These are phyloP conservation scores for Trichophyton verrucosum DNA, from an alignment of 2,329 filamentous ascomycete genomes.

Conservation along the genomic window DNA sequence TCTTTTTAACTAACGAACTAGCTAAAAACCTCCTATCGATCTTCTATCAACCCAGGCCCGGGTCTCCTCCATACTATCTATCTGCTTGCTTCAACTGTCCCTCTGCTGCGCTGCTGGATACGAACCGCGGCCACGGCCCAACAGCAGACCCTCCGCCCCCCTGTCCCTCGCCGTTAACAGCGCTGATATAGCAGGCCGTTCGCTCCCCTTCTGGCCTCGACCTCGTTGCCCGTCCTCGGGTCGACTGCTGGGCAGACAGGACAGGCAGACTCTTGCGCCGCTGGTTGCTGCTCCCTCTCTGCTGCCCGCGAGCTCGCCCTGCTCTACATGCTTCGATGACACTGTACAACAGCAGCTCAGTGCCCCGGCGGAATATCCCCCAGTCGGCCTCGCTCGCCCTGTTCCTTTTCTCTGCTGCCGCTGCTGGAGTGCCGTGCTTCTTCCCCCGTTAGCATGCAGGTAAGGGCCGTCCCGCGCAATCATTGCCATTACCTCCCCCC, in stretches of 20 bases:
- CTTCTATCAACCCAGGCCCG: too few species aligned
- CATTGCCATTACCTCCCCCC: neutral
- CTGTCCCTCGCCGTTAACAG: neutral
- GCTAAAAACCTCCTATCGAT: too few species aligned
- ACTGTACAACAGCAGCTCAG: constrained; percentile 18
- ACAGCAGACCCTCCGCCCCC: neutral
- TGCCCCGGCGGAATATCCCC: constrained; percentile 26
- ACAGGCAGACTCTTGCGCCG: neutral
- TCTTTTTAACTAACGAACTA: too few species aligned
- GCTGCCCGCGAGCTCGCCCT: constrained; percentile 5
- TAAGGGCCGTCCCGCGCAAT: neutral
- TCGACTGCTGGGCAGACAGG: neutral
- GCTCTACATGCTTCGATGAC: constrained; percentile 30
- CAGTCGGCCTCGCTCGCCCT: constrained; percentile 14
- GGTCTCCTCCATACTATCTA: too few species aligned
- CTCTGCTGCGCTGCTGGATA: too few species aligned
- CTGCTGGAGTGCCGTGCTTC: constrained; percentile 16
- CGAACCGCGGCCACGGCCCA: too few species aligned
- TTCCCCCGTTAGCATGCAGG: constrained; percentile 9
- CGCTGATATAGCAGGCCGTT: neutral
- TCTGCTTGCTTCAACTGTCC: too few species aligned
- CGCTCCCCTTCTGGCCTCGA: neutral
- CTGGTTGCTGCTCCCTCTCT: neutral
- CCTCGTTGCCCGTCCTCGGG: neutral
- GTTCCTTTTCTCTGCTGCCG: constrained; percentile 15